Base-by-base conservation (phyloP, 2,329 filamentous ascomycete genomes). In the Clonostachys rhizophaga region DNA sequence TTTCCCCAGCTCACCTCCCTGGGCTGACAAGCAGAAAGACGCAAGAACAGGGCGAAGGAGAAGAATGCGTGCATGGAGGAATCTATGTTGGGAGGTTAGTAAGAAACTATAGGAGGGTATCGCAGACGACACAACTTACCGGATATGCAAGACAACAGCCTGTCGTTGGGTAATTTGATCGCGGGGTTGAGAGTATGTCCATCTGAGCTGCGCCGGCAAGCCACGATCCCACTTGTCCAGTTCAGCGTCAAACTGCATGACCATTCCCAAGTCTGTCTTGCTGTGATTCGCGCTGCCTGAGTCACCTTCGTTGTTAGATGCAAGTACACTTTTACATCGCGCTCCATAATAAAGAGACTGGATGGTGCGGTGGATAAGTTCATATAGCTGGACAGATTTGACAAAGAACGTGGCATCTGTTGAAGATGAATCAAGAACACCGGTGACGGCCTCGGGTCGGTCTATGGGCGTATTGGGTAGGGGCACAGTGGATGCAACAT, bases 321-420 rank as follows among this genome's bases (percentile, higher is more conserved):
- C 40, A 14, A 13, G 16, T 14, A 24, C n/a, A 20, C 18, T 42
- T 20, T 42, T 42, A 20, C 40, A 42, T 14, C 46, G 45, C 12
- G 33, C 44, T 11, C 53, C 47, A 13, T 56, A 58, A 24, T 66
- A 66, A 3, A 66, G 55, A 0, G 54, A 57, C 5, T 57, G 49
- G 36, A 64, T 62, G 0, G 57, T 59, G 10, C 57, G 56, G 10
- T 67, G 59, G 6, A 63, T 66, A 13, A 69, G 64, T 34, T 68
- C 65, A n/a, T 68, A 68, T 0, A 69, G 51, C 34, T 62, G 58
- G 5, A 67, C 55, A 1, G 64, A 64, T 37, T 65, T 59, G 7
- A 64, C 58, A 24, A 67, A 66, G 47, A 68, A 68, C 8, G 60
- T 51, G 4, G 52, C 54, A 6, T 58, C 54, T 2, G 49, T 46